Evolutionary conservation across 2,329 filamentous ascomycete species (phyloP), one percentile per base, ranked within the genome.

Genomic region (Sporothrix euskadiensis): DNA sequence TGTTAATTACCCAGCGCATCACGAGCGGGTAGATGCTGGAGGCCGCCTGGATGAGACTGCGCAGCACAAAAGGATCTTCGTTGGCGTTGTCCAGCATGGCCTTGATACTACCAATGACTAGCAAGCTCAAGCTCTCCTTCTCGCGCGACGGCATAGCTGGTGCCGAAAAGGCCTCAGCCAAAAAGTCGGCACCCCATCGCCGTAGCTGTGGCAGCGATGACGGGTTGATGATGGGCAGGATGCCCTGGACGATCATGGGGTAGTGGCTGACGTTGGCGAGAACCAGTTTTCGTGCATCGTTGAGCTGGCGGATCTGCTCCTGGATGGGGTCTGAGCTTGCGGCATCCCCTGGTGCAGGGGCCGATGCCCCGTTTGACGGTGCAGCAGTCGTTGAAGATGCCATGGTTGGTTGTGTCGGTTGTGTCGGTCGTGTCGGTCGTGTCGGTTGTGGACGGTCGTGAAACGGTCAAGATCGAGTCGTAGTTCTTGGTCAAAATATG

Each of bases 131-230:
- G 75, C 90, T 90, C 85, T 91, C 93, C 85, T 98, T 99, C 81
- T 92, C 90, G 71, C 91, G 87, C 74, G 89, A 85, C 26, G 91
- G 85, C 78, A 98, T 86, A 30, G 92, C 89, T n/a, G 97, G 96
- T 74, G 93, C 97, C 73, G 96, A 92, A 83, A 99, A 98, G 2
- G 94, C 94, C 84, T 99, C 96, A 73, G 95, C 94, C 59, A 99
- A 86, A 80, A 99, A 99, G 75, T 98, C 94, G 76, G 94, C 91
- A 35, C 95, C 96, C 96, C 96, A 99, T 91, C 94, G 87, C 82
- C 94, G 92, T 79, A 98, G 85, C 82, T 97, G 93, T 73, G 97
- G 83, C 75, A 89, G 88, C 76, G 93, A 88, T 76, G 87, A 86
- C 70, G 92, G 89, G 75, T 91, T 90, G 82, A 98, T 92, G 79